Base-by-base conservation (phyloP, 495 filamentous ascomycete genomes). In the Xylaria acuta region DNA sequence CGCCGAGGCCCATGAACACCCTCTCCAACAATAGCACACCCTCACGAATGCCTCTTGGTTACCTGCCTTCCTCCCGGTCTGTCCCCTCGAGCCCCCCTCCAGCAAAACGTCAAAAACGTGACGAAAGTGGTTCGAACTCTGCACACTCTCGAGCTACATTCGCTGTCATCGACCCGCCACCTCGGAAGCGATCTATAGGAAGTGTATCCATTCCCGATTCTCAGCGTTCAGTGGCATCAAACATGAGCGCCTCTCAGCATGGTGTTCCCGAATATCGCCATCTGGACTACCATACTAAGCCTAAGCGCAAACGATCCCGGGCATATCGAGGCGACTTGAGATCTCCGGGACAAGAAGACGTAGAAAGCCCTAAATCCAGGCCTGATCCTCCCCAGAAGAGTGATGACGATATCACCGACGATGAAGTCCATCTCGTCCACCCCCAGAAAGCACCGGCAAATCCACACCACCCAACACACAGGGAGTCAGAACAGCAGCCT, bases 101-200 rank as follows among this genome's bases (percentile, higher is more conserved):
- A 18, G 36, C 76, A 9, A 83, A 82, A 66, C 80, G 79, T 45
- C 74, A 69, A 53, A 82, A 72, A 41, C 34, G 72, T 18, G 38
- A 53, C 32, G 62, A 72, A 30, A 49, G 8, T 6, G 20, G 38
- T 49, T 20, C 51, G 34, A 59, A 41, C 63, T 22, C 16, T 59
- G 34, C 20, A 65, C 70, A 72, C 14, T 66, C 67, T 34, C 34
- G 60, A 1, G 62, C 69, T 65, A 67, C 47, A 1, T 77, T 77
- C 40, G 69, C 25, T 18, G 40, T 64, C 25, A 45, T 18, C 14
- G 45, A 51, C 6, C 16, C 20, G 12, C 5, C 56, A 43, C 20
- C 72, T 32, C 72, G 73, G 66, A 78, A 75, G 56, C 74, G 73
- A 34, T 75, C 74, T 40, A 45, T 68, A 64, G 74, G 64, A 32